phyloP scores from a whole-genome alignment of 2,329 filamentous ascomycete genomes.

The Ophiostoma angusticollis region DNA sequence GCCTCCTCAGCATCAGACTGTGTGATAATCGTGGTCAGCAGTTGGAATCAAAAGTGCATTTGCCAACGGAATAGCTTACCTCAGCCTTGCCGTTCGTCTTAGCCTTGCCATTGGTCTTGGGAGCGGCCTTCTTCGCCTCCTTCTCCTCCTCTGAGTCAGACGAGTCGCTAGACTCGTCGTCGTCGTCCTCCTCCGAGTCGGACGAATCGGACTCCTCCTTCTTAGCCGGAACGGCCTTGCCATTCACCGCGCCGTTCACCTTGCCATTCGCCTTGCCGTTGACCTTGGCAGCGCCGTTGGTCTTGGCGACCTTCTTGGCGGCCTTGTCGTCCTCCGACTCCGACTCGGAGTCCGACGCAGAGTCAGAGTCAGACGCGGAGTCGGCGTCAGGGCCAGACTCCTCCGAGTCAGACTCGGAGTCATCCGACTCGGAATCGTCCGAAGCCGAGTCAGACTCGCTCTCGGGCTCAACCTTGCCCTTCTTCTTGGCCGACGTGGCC shows the following conservation, averaged over 20 bases:
- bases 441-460: conserved; percentile 9
- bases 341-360: too few species aligned
- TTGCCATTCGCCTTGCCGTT: too few species aligned
- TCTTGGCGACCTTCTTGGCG: too few species aligned
- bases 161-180: conserved; percentile 21
- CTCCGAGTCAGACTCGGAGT: background rate
- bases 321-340: too few species aligned
- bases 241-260: too few species aligned
- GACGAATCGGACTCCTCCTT: too few species aligned
- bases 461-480: conserved; percentile 25
- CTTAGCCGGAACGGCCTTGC: too few species aligned
- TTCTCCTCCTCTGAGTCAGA: conserved; percentile 20
- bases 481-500: conserved; percentile 33
- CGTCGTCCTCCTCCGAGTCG: conserved; percentile 16
- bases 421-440: conserved; percentile 18
- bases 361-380: conserved; percentile 25
- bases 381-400: conserved; percentile 22
- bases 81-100: conserved; percentile 12
- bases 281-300: too few species aligned
- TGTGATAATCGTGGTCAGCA: background rate
- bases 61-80: background rate
- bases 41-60: background rate
- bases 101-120: conserved; percentile 4
- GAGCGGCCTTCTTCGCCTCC: conserved; percentile 1
- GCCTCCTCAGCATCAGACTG: conserved; percentile 19